Base-by-base conservation (phyloP, 306 rosid species). In the Cotoneaster glaucophyllus region DNA sequence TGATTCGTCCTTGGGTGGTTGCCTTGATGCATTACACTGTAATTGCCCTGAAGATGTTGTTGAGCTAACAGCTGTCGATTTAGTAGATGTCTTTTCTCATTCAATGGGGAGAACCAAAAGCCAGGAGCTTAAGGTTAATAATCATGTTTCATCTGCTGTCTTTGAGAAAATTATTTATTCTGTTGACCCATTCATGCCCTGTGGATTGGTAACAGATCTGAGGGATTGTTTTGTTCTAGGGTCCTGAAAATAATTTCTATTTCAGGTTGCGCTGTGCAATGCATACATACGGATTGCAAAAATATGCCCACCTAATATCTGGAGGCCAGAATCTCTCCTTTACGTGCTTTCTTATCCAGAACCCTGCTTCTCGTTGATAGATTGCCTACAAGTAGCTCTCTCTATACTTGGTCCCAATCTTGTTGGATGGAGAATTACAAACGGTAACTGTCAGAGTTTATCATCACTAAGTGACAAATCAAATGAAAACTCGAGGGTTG, bases 41-140 rank as follows among this genome's bases (percentile, higher is more conserved):
- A 74, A 85, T 70, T 90, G 97, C 66, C 79, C 96, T 45, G 92
- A 95, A 48, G 86, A 83, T 77, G 80, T 89, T 80, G 90, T 95
- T 79, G 87, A 83, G 85, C 84, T 88, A 76, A 90, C 97, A 50
- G 96, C 98, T 80, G 82, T 85, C n/a, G 89, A 86, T 82, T 82
- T 92, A 77, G 85, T 95, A 64, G 76, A 81, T 63, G 82, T 87
- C 54, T 92, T 92, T 83, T 82, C 80, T 74, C 85, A 41, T 72
- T 87, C 98, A 34, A 52, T 84, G 79, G 21, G 83, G 79, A 95
- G 88, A 77, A 92, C 98, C 71, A 86, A 80, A 87, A 95, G 97
- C 88, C 80, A 87, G 82, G 90, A 92, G 78, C 98, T 95, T 74
- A 95, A 95, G 98, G 98, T 94, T 84, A 79, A 81, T 54, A 59